These are phyloP conservation scores for Phytophthora pluvialis DNA, from an alignment of 352 stramenopile species.

Conservation along the genomic window DNA sequence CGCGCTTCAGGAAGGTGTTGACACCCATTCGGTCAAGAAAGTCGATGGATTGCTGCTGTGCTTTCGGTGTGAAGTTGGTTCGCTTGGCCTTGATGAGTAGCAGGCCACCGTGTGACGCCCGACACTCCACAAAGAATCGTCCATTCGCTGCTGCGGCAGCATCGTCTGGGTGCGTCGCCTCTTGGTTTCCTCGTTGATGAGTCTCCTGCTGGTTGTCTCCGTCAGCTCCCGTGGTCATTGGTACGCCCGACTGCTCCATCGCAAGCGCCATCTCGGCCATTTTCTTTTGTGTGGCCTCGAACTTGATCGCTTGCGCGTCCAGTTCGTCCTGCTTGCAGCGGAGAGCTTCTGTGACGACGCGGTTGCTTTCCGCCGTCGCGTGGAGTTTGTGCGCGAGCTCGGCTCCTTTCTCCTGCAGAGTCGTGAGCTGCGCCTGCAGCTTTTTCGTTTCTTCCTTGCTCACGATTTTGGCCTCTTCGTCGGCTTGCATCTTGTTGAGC, in stretches of 20 bases:
- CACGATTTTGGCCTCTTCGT: constrained; percentile 95
- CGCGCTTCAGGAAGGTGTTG: constrained; percentile 94
- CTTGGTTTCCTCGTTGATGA: constrained; percentile 36
- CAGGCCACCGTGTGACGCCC: constrained; percentile 81
- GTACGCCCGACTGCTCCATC: constrained; percentile 60
- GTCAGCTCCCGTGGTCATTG: constrained; percentile 28
- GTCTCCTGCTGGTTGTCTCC: constrained; percentile 31
- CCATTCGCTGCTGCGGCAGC: constrained; percentile 61
- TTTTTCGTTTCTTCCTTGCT: constrained; percentile 95
- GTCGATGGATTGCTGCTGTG: constrained; percentile 70
- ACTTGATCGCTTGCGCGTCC: constrained; percentile 83
- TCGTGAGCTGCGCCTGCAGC: constrained; percentile 91
- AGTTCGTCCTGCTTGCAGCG: constrained; percentile 91
- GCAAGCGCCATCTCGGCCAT: constrained; percentile 60
- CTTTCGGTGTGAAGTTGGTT: constrained; percentile 67
- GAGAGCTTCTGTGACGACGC: constrained; percentile 92
- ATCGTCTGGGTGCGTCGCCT: constrained; percentile 63
- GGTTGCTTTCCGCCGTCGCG: constrained; percentile 92
- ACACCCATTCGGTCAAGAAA: constrained; percentile 91
- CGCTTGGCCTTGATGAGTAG: constrained; percentile 92
- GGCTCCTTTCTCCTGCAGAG: constrained; percentile 87
- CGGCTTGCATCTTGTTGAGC: constrained; percentile 97
- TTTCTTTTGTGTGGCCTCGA: constrained; percentile 83
- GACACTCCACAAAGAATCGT: constrained; percentile 90
- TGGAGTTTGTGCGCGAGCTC: constrained; percentile 92